Evolutionary conservation across 2,329 filamentous ascomycete species (phyloP).

Genomic region (Metarhizium guizhouense): DNA sequence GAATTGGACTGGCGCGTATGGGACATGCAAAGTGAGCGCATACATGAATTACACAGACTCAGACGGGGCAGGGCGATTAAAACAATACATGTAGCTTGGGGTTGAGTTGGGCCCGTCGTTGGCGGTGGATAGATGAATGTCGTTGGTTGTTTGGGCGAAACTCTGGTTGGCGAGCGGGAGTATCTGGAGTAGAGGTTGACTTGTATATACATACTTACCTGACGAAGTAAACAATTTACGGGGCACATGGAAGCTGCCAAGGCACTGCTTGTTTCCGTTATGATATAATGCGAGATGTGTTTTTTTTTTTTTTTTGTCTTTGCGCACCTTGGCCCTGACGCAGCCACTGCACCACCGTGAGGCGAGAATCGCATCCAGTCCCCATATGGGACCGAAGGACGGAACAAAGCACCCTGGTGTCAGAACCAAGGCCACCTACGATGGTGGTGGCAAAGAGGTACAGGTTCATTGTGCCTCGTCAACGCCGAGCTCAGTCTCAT

Average conservation of each 20-base stretch:
- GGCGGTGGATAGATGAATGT: not conserved
- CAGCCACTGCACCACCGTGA: too few species aligned
- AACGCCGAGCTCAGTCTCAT: too few species aligned
- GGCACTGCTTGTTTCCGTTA: not conserved
- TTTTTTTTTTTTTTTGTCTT: too few species aligned
- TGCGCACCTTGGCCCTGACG: too few species aligned
- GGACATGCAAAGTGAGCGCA: not conserved
- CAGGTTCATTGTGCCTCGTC: not conserved
- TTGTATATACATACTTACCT: not conserved
- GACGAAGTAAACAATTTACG: not conserved
- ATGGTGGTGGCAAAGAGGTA: not conserved
- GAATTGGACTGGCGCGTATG: not conserved
- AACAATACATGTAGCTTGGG: not conserved
- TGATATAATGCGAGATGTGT: not conserved
- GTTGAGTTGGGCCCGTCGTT: not conserved
- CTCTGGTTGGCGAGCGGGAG: not conserved
- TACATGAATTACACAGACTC: not conserved
- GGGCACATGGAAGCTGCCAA: not conserved
- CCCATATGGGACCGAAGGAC: not conserved
- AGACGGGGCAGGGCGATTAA: not conserved
- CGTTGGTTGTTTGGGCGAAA: not conserved
- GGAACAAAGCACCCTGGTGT: not conserved
- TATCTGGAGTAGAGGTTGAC: not conserved
- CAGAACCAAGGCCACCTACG: too few species aligned
- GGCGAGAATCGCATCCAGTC: too few species aligned